These are phyloP conservation scores for Calonectria montana DNA, from an alignment of 2,329 filamentous ascomycete species.

Conservation along the genomic window DNA sequence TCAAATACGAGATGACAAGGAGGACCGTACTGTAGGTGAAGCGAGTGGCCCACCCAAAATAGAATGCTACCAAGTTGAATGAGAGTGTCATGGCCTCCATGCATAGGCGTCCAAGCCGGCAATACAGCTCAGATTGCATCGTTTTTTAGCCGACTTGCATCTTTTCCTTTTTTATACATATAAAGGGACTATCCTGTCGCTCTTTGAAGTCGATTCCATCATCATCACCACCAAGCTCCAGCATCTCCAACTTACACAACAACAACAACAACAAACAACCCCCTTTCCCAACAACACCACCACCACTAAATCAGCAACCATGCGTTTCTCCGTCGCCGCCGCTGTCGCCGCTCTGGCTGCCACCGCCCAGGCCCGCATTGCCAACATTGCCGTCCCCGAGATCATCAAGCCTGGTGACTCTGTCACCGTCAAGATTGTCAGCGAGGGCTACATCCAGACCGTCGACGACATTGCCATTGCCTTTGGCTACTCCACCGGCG, in stretches of 20 bases:
- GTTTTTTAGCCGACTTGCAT: not conserved
- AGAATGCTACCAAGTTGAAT: not conserved
- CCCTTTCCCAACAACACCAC: not conserved
- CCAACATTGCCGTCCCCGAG: conserved; percentile 54
- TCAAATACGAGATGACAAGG: conserved; percentile 1
- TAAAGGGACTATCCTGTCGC: not conserved
- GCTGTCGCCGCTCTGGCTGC: conserved; percentile 41
- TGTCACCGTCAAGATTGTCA: conserved; percentile 53
- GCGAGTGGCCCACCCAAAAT: not conserved
- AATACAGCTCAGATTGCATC: not conserved
- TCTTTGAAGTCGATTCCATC: not conserved
- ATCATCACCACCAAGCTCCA: not conserved
- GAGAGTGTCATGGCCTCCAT: not conserved
- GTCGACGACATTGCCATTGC: conserved; percentile 58
- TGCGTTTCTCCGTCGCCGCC: conserved; percentile 42
- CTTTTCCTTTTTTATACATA: not conserved
- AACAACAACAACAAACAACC: not conserved
- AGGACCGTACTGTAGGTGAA: not conserved
- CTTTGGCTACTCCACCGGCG: conserved; percentile 49
- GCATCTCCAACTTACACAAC: not conserved
- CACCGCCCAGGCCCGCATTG: conserved; percentile 53
- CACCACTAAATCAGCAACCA: conserved; percentile 20
- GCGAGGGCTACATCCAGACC: conserved; percentile 57
- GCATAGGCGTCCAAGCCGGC: not conserved
- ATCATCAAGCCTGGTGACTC: conserved; percentile 52